Evolutionary conservation across 495 filamentous ascomycete species (phyloP).

Genomic region (Podospora comata): DNA sequence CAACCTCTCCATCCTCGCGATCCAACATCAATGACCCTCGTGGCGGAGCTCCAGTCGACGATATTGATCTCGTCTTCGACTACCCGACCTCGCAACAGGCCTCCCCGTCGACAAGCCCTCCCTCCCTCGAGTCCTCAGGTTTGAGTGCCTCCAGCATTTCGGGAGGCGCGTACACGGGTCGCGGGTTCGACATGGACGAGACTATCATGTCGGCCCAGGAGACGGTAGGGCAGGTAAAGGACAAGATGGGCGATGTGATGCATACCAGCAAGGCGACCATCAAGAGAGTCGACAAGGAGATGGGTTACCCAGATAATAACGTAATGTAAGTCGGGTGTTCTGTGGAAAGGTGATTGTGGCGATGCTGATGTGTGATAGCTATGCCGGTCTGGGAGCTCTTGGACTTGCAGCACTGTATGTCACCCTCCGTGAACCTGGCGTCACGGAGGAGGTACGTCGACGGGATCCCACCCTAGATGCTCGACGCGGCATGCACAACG

Average conservation of each 20-base stretch:
- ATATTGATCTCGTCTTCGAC: slow-evolving; percentile 32
- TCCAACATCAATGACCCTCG: neutral
- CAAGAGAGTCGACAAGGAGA: slow-evolving; percentile 14
- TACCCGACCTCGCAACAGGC: slow-evolving; percentile 27
- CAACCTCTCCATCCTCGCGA: neutral
- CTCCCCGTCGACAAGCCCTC: slow-evolving; percentile 1
- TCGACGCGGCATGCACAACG: neutral
- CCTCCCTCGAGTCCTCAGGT: slow-evolving; percentile 3
- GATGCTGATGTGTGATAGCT: slow-evolving; percentile 11
- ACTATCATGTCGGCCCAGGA: slow-evolving; percentile 4
- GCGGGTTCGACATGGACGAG: slow-evolving; percentile 14
- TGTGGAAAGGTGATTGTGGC: neutral
- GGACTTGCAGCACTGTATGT: slow-evolving; percentile 21
- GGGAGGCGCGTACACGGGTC: slow-evolving; percentile 2
- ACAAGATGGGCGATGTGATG: slow-evolving; percentile 1
- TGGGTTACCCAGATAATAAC: slow-evolving; percentile 12
- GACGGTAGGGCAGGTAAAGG: neutral
- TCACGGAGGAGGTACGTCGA: neutral
- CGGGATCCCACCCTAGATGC: slow-evolving; percentile 2
- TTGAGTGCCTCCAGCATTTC: neutral
- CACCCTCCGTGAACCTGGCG: slow-evolving; percentile 3
- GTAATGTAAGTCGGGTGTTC: slow-evolving; percentile 9
- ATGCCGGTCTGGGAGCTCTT: slow-evolving; percentile 20
- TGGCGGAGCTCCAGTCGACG: slow-evolving; percentile 14
- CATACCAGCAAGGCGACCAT: slow-evolving; percentile 6